Evolutionary conservation across 2,329 filamentous ascomycete genomes (phyloP), one percentile per base, ranked within the genome.

Genomic region (Epichloe uncinata): DNA sequence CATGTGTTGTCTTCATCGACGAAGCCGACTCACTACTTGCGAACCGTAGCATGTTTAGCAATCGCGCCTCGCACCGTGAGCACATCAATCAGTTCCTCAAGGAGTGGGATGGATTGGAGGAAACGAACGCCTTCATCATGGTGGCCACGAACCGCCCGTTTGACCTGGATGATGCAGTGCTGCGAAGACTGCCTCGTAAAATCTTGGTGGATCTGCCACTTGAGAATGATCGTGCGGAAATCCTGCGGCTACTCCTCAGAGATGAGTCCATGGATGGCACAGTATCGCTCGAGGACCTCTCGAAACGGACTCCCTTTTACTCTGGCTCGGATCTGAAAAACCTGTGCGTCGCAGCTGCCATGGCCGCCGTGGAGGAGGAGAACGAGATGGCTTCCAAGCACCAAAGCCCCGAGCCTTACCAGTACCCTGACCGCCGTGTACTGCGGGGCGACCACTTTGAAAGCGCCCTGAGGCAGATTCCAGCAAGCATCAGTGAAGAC

Each of bases 41-140:
- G 26, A 83, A 85, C 15, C 81, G 93, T 49, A 77, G 81, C 55
- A 78, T 78, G 38, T 73, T 76, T 22, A 75, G 77, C 52, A 82
- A 80, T 57, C 76, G 86, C 33, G 79, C 79, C 5, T 82, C 79
- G 2, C 87, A 94, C 58, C 81, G 90, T 46, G 91, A 96, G 64
- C 84, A 93, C 49, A 90, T 97, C 65, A 98, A 96, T 62, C 91
- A 98, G 67, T 97, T 97, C 65, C 72, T 98, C 46, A 85, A 89
- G 49, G 91, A 97, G 65, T 97, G 91, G 93, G 93, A 97, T 59
- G 93, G 93, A 11, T 84, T 97, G 73, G 73, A 73, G 49, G 85
- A 86, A 58, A 78, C 82, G 44, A 85, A 85, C 16, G 88, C 91
- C 3, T 97, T 98, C 64, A 91, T 98, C 66, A 96, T 98, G 89